Conservation (phyloP, 257 asterid species). For the Solanum stenotomum region DNA sequence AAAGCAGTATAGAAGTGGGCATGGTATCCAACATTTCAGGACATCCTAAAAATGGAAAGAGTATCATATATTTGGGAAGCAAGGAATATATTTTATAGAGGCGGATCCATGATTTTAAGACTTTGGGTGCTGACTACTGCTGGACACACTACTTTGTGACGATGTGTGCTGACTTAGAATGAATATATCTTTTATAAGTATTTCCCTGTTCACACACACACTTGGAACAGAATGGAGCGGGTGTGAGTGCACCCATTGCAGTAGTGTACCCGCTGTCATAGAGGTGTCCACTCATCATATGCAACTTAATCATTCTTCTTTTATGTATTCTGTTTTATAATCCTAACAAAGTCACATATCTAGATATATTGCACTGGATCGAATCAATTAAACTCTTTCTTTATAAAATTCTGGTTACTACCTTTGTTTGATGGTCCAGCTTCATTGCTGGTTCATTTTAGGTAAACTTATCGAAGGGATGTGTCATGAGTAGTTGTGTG, state of each 20-base stretch:
- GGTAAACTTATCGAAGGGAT: background rate
- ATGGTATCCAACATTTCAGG: background rate
- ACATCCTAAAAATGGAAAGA: background rate
- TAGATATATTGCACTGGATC: background rate
- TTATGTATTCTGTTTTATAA: background rate
- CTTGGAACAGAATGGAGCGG: background rate
- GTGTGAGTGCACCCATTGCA: background rate
- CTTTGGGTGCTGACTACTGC: background rate
- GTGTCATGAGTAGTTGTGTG: conserved; percentile 83
- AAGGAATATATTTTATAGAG: background rate
- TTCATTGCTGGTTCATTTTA: background rate
- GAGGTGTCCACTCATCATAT: background rate
- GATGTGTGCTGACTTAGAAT: background rate
- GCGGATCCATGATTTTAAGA: background rate
- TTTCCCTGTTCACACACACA: background rate
- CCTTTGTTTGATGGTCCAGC: conserved; percentile 1
- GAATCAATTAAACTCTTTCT: background rate
- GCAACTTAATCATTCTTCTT: background rate
- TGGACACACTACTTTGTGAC: background rate
- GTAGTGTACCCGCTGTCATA: background rate
- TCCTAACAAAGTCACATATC: background rate
- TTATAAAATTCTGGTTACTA: background rate
- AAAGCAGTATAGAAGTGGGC: background rate
- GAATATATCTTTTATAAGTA: background rate
- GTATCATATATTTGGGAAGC: background rate